Conservation (phyloP, 1,284 basidiomycete species). For the Phlebopus sp. region DNA sequence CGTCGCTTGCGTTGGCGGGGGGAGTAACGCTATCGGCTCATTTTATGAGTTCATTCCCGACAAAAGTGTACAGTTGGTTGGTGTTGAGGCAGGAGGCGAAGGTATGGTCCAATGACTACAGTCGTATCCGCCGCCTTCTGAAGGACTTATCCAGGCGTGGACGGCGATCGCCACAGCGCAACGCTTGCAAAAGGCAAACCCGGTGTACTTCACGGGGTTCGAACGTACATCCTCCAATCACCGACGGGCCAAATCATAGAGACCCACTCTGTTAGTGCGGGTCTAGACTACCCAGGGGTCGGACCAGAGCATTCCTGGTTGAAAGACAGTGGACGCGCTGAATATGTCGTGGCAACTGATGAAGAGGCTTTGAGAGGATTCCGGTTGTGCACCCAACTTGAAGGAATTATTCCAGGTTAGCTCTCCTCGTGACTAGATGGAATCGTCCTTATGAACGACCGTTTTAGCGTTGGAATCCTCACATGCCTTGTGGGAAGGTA, state of each 20-base stretch:
- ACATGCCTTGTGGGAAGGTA: slow-evolving; percentile 91
- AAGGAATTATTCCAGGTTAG: slow-evolving; percentile 92
- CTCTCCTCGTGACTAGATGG: slow-evolving; percentile 5
- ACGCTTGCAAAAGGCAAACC: slow-evolving; percentile 85
- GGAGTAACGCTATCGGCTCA: slow-evolving; percentile 92
- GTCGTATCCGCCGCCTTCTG: neutral
- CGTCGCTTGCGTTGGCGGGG: slow-evolving; percentile 94
- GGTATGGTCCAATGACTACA: slow-evolving; percentile 42
- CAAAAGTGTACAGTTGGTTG: slow-evolving; percentile 76
- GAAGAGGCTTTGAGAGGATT: slow-evolving; percentile 90
- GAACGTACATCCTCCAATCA: slow-evolving; percentile 90
- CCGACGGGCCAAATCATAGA: slow-evolving; percentile 87
- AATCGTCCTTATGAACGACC: slow-evolving; percentile 6
- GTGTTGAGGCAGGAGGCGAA: slow-evolving; percentile 91
- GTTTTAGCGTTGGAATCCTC: slow-evolving; percentile 81
- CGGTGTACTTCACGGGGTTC: slow-evolving; percentile 93
- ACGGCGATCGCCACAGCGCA: slow-evolving; percentile 86
- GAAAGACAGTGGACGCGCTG: slow-evolving; percentile 87
- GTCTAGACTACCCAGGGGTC: slow-evolving; percentile 86
- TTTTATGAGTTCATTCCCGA: slow-evolving; percentile 92
- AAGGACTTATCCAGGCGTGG: slow-evolving; percentile 50
- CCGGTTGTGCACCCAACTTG: slow-evolving; percentile 81
- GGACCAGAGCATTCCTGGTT: slow-evolving; percentile 96
- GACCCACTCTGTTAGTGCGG: slow-evolving; percentile 94
- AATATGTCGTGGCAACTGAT: slow-evolving; percentile 90